Conservation (phyloP, 1,284 basidiomycete genomes). For the Anthracocystis panici-leucophaei region DNA sequence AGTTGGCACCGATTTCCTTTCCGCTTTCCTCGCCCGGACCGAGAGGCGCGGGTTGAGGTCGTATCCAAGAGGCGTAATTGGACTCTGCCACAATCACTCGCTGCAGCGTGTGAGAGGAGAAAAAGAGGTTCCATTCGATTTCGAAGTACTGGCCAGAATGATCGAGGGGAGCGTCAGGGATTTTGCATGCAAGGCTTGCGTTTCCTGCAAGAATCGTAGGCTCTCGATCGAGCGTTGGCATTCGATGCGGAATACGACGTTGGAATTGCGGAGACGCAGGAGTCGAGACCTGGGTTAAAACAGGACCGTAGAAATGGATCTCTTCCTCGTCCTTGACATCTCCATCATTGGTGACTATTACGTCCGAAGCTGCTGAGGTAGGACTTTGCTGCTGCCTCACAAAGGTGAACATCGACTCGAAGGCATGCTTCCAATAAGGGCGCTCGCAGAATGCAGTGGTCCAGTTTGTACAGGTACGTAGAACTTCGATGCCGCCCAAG, state of each 20-base stretch:
- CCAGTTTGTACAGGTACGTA: neutral
- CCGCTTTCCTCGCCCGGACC: slow-evolving; percentile 7
- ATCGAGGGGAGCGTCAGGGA: slow-evolving; percentile 11
- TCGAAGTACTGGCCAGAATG: slow-evolving; percentile 12
- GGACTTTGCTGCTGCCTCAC: neutral
- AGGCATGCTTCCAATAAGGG: slow-evolving; percentile 6
- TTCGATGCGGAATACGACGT: slow-evolving; percentile 11
- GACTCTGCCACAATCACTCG: slow-evolving; percentile 8
- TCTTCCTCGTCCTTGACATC: slow-evolving; percentile 2
- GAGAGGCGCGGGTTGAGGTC: slow-evolving; percentile 2
- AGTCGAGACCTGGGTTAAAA: slow-evolving; percentile 4
- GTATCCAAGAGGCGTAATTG: neutral
- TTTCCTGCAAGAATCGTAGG: neutral
- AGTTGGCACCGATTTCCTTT: slow-evolving; percentile 5
- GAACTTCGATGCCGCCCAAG: neutral
- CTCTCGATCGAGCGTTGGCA: neutral
- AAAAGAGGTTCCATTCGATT: slow-evolving; percentile 21
- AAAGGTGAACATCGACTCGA: slow-evolving; percentile 29
- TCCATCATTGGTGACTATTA: neutral
- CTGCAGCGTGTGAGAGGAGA: slow-evolving; percentile 12
- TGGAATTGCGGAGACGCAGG: slow-evolving; percentile 2
- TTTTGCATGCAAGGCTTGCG: slow-evolving; percentile 16
- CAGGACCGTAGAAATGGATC: slow-evolving; percentile 9
- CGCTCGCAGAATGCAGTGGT: neutral
- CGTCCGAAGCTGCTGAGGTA: too few species aligned